Percentiles rank a stretch among this genome's conserved stretches.
These are phyloP conservation scores for Stephania yunnanensis DNA, from an alignment of 164 flowering plant genomes.

Conservation along the genomic window DNA sequence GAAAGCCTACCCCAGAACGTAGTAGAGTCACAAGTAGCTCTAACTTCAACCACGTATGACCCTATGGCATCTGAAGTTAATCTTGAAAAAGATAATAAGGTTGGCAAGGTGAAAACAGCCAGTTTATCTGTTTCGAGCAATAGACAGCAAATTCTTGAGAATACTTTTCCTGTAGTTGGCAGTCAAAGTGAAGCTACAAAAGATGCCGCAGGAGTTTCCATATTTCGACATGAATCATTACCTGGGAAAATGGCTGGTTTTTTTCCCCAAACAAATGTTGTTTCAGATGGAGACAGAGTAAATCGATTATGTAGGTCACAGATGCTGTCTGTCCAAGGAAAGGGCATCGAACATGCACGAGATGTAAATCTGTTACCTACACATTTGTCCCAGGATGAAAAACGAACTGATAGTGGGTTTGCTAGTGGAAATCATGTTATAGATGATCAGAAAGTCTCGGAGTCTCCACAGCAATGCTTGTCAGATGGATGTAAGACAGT, in stretches of 20 bases:
- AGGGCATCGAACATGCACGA: conserved; percentile 29
- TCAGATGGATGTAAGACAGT: conserved; percentile 26
- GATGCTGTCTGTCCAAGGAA: conserved; percentile 33
- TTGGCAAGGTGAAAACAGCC: conserved; percentile 26
- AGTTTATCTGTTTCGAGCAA: conserved; percentile 25
- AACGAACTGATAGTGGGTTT: conserved; percentile 4
- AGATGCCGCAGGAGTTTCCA: conserved; percentile 23
- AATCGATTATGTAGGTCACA: conserved; percentile 16
- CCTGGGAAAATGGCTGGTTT: conserved; percentile 31
- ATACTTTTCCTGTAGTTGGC: conserved; percentile 39
- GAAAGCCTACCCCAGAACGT: conserved; percentile 38
- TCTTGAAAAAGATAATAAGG: conserved; percentile 30
- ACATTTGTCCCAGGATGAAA: conserved; percentile 30
- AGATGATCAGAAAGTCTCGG: conserved; percentile 24
- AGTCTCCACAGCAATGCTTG: conserved; percentile 20
- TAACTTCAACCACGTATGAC: conserved; percentile 20
- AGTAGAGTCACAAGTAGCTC: conserved; percentile 30
- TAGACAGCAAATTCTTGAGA: conserved; percentile 42
- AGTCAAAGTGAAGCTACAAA: conserved; percentile 32
- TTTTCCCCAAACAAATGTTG: conserved; percentile 27
- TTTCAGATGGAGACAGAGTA: conserved; percentile 20
- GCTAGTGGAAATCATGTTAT: conserved; percentile 10
- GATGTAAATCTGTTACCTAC: conserved; percentile 25
- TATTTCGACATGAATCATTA: conserved; percentile 28
- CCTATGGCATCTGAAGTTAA: conserved; percentile 22